A percentile compares a stretch with the other conserved stretches of the same genome.
These are phyloP conservation scores for Yarrowia porcina DNA, from an alignment of 805 yeast genomes.

Conservation along the genomic window DNA sequence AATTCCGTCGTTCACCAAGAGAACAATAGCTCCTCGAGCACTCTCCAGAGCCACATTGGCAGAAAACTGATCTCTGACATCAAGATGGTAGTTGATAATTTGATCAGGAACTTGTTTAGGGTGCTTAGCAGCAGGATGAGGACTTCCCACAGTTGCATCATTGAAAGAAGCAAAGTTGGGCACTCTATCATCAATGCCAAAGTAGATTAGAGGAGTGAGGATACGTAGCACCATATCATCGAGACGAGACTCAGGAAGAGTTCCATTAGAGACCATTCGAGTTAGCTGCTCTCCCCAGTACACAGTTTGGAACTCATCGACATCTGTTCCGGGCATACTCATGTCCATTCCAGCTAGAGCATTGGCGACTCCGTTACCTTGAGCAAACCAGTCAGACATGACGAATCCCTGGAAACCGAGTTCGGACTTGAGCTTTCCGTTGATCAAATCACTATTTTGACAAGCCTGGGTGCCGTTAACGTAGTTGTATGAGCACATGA, in stretches of 20 bases:
- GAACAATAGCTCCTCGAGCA: slow-evolving; percentile 55
- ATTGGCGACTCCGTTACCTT: slow-evolving; percentile 52
- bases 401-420: slow-evolving; percentile 65
- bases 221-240: slow-evolving; percentile 63
- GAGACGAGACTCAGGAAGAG: slow-evolving; percentile 51
- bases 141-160: slow-evolving; percentile 44
- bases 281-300: slow-evolving; percentile 59
- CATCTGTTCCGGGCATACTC: slow-evolving; percentile 57
- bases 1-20: slow-evolving; percentile 49
- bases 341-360: slow-evolving; percentile 60
- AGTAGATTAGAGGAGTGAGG: slow-evolving; percentile 47
- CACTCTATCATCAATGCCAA: slow-evolving; percentile 34
- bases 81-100: slow-evolving; percentile 53
- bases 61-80: slow-evolving; percentile 47
- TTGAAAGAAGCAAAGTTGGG: slow-evolving; percentile 63
- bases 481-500: slow-evolving; percentile 60
- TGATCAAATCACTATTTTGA: slow-evolving; percentile 55
- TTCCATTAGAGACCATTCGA: slow-evolving; percentile 52
- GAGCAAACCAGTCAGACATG: slow-evolving; percentile 66
- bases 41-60: slow-evolving; percentile 50
- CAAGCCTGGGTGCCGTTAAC: slow-evolving; percentile 58
- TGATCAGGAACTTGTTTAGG: slow-evolving; percentile 46
- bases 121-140: slow-evolving; percentile 39
- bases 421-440: slow-evolving; percentile 56
- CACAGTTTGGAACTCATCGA: neutral